Evolutionary conservation across 345 rosid genomes (phyloP).

Genomic region (Gossypium anomalum): DNA sequence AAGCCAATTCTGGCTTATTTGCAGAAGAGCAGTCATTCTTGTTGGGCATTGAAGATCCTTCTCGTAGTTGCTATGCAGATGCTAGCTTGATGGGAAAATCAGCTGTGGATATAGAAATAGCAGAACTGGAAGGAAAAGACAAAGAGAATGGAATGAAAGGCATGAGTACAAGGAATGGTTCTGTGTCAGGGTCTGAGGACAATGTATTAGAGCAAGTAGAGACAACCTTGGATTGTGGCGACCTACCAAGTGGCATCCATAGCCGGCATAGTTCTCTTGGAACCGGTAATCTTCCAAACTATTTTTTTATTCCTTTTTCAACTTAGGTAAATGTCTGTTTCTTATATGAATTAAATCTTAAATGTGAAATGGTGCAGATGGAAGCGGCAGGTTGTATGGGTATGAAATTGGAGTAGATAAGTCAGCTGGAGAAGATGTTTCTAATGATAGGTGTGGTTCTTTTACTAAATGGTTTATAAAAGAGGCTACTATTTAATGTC

Average conservation of each 20-base stretch:
- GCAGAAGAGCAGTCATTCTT: slow-evolving; percentile 29
- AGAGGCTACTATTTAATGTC: neutral
- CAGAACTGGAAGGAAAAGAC: slow-evolving; percentile 27
- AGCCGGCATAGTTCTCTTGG: slow-evolving; percentile 32
- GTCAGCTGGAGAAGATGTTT: slow-evolving; percentile 35
- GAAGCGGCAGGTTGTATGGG: slow-evolving; percentile 30
- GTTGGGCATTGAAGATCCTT: slow-evolving; percentile 26
- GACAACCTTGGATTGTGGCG: slow-evolving; percentile 25
- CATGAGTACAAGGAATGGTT: slow-evolving; percentile 18
- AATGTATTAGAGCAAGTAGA: slow-evolving; percentile 35
- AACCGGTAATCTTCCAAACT: slow-evolving; percentile 29
- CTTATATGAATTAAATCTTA: slow-evolving; percentile 4
- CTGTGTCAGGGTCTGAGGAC: slow-evolving; percentile 34
- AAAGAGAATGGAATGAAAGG: slow-evolving; percentile 32
- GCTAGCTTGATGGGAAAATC: slow-evolving; percentile 25
- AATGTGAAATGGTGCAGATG: slow-evolving; percentile 30
- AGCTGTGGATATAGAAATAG: slow-evolving; percentile 24
- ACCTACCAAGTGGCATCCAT: slow-evolving; percentile 25
- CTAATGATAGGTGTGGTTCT: slow-evolving; percentile 40
- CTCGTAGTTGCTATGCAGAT: slow-evolving; percentile 19
- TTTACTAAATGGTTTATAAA: neutral
- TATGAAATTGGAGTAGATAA: slow-evolving; percentile 34
- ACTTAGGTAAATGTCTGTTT: neutral
- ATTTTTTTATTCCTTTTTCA: neutral
- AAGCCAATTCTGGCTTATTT: slow-evolving; percentile 31